A percentile compares a stretch with the other conserved stretches of the same genome.
Conservation (phyloP, 2,329 filamentous ascomycete species). For the Elsinoe australis region DNA sequence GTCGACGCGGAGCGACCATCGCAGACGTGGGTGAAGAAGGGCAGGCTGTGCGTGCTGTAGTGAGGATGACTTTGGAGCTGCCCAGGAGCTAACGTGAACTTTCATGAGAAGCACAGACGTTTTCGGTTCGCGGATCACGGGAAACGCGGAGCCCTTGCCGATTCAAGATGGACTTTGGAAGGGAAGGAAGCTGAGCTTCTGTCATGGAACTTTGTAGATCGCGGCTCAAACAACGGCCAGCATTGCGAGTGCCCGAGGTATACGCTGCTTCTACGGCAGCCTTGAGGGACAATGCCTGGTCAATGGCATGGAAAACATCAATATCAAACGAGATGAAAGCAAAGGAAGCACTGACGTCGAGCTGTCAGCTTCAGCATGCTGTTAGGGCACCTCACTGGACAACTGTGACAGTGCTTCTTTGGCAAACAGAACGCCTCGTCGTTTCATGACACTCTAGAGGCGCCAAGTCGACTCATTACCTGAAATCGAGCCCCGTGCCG, state of each 20-base stretch:
- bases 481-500: constrained; percentile 8
- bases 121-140: constrained; percentile 12
- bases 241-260: background rate
- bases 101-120: constrained; percentile 11
- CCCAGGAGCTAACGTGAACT: constrained; percentile 12
- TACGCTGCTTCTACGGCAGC: background rate
- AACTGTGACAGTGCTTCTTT: constrained; percentile 11
- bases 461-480: constrained; percentile 12
- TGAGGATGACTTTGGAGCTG: background rate
- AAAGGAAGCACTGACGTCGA: constrained; percentile 16
- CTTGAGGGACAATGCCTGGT: background rate
- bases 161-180: background rate
- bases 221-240: no score
- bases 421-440: constrained; percentile 7
- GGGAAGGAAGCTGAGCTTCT: background rate
- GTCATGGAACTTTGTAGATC: no score
- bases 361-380: constrained; percentile 5
- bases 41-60: background rate
- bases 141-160: constrained; percentile 7
- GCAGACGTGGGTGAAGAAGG: no score
- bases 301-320: constrained; percentile 1
- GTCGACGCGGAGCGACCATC: background rate
- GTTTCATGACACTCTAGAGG: constrained; percentile 8
- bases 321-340: background rate
- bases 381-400: constrained; percentile 8